These are phyloP conservation scores for Solanum rostratum DNA, from an alignment of 257 asterid species.

Conservation along the genomic window DNA sequence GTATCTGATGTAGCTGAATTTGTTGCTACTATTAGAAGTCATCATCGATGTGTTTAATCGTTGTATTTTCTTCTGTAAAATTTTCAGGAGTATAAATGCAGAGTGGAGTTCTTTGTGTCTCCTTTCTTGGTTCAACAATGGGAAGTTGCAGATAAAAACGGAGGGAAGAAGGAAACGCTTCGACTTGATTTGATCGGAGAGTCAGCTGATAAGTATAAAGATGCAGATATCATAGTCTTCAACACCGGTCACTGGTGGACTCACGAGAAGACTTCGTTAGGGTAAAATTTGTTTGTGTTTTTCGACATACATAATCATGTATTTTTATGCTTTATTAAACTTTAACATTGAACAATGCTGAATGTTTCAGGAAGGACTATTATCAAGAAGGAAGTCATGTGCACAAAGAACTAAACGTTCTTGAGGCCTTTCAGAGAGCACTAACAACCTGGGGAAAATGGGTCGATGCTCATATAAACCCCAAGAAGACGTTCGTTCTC, in stretches of 20 bases:
- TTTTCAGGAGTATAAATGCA: slow-evolving; percentile 49
- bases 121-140: slow-evolving; percentile 76
- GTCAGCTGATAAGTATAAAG: slow-evolving; percentile 40
- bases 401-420: slow-evolving; percentile 29
- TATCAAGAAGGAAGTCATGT: slow-evolving; percentile 79
- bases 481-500: slow-evolving; percentile 38
- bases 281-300: slow-evolving; percentile 17
- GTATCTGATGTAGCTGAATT: not conserved
- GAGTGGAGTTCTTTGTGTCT: slow-evolving; percentile 57
- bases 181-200: slow-evolving; percentile 46
- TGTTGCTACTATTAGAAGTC: not conserved
- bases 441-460: slow-evolving; percentile 73
- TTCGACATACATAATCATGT: not conserved
- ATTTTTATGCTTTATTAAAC: not conserved
- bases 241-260: slow-evolving; percentile 94
- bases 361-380: slow-evolving; percentile 47
- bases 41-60: not conserved
- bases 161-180: slow-evolving; percentile 61
- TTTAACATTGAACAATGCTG: not conserved
- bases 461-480: slow-evolving; percentile 48
- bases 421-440: slow-evolving; percentile 57
- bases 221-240: slow-evolving; percentile 52
- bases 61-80: not conserved
- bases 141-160: slow-evolving; percentile 29
- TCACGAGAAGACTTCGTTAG: slow-evolving; percentile 66